Evolutionary conservation across 495 filamentous ascomycete genomes (phyloP).

Genomic region (Patellaria atrata): DNA sequence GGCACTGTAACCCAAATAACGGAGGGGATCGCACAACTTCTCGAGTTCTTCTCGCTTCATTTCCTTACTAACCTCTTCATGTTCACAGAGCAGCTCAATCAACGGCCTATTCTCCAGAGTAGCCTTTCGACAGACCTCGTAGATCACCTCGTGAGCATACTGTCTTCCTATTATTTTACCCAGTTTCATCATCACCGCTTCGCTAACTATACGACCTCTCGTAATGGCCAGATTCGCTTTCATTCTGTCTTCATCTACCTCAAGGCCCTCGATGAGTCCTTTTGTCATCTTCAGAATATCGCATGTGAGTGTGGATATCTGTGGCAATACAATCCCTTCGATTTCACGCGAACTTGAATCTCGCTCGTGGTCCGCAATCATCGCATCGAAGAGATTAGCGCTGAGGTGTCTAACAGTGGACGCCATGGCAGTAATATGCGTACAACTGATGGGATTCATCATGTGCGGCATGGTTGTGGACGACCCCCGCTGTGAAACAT

Average conservation of each 20-base stretch:
- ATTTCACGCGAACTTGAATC: slow-evolving; percentile 40
- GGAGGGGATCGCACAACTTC: slow-evolving; percentile 34
- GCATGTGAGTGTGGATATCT: slow-evolving; percentile 36
- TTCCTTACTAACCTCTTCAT: slow-evolving; percentile 29
- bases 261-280: slow-evolving; percentile 34
- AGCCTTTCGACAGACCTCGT: slow-evolving; percentile 37
- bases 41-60: slow-evolving; percentile 28
- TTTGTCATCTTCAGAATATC: slow-evolving; percentile 36
- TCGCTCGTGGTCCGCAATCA: slow-evolving; percentile 41
- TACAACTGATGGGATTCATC: slow-evolving; percentile 40
- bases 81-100: slow-evolving; percentile 28
- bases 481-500: slow-evolving; percentile 38
- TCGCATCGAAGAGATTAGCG: slow-evolving; percentile 36
- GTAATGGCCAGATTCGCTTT: slow-evolving; percentile 34
- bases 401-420: slow-evolving; percentile 37
- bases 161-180: slow-evolving; percentile 34
- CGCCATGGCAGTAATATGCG: slow-evolving; percentile 37
- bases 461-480: slow-evolving; percentile 44
- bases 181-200: slow-evolving; percentile 44
- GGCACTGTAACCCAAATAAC: slow-evolving; percentile 35
- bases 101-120: slow-evolving; percentile 32
- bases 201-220: slow-evolving; percentile 37
- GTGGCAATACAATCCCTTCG: slow-evolving; percentile 39
- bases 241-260: slow-evolving; percentile 35
- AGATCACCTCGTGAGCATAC: slow-evolving; percentile 39